phyloP scores from a whole-genome alignment of 2,329 filamentous ascomycete species.

The Dactylellina drechsleri region DNA sequence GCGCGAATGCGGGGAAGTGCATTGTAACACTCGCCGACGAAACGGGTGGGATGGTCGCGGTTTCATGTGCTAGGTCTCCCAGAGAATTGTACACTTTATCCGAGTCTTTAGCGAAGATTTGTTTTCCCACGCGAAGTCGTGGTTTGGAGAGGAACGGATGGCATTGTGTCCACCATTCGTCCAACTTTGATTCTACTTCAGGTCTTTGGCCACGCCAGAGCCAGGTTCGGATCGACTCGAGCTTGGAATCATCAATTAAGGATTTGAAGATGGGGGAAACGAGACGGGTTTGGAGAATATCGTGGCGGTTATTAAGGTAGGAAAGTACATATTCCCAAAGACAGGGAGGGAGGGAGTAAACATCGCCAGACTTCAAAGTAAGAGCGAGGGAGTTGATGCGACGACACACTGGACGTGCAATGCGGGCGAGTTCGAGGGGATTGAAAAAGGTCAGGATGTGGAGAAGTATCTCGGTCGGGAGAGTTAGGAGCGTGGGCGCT shows the following conservation, averaged over 20 bases:
- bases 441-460: constrained; percentile 1
- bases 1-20: not conserved
- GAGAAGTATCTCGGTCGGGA: constrained; percentile 9
- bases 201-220: not conserved
- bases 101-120: not conserved
- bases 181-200: not conserved
- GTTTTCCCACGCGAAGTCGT: not conserved
- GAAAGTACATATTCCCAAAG: constrained; percentile 15
- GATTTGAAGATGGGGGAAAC: not conserved
- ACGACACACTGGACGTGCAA: not conserved
- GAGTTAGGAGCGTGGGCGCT: not conserved
- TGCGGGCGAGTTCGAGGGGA: not conserved
- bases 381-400: constrained; percentile 5
- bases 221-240: constrained; percentile 4
- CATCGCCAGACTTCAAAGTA: not conserved
- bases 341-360: not conserved
- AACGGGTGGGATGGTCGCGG: constrained; percentile 6
- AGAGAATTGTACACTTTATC: constrained; percentile 6
- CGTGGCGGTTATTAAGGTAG: not conserved
- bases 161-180: constrained; percentile 4
- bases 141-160: constrained; percentile 8
- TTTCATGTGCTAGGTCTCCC: not conserved
- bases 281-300: not conserved
- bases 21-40: not conserved
- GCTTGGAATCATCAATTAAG: not conserved